Conservation (phyloP, 495 filamentous ascomycete genomes). For the Platismatia glauca region DNA sequence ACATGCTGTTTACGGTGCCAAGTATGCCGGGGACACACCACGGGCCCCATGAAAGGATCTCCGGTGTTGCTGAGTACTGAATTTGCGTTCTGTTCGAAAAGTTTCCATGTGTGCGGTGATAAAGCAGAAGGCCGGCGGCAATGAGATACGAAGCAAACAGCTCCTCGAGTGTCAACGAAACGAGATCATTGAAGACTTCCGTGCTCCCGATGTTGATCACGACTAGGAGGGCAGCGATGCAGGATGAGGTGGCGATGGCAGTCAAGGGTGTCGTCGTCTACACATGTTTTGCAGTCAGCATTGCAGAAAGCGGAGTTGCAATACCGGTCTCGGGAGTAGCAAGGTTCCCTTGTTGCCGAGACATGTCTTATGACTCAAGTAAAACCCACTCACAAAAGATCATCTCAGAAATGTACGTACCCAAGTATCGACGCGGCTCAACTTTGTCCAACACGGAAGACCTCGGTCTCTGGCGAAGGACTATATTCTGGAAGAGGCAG, state of each 20-base stretch:
- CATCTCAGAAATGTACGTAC: too few relatives aligned
- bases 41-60: constrained; percentile 18
- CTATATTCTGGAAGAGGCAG: not conserved
- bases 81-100: not conserved
- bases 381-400: too few relatives aligned
- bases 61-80: not conserved
- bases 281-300: too few relatives aligned
- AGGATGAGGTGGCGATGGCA: not conserved
- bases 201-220: not conserved
- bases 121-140: not conserved
- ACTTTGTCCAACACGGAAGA: not conserved
- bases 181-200: not conserved
- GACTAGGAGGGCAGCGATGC: not conserved
- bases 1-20: constrained; percentile 35
- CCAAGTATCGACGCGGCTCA: not conserved
- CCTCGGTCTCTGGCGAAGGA: not conserved
- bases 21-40: constrained; percentile 28
- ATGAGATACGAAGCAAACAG: not conserved
- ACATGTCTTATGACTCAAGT: too few relatives aligned
- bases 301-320: too few relatives aligned
- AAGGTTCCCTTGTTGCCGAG: too few relatives aligned
- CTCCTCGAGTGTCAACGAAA: not conserved
- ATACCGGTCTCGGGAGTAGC: too few relatives aligned
- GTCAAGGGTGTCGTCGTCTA: not conserved
- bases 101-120: not conserved